Base-by-base conservation (phyloP, 768 basidiomycete species). In the Podaxis rugospora region DNA sequence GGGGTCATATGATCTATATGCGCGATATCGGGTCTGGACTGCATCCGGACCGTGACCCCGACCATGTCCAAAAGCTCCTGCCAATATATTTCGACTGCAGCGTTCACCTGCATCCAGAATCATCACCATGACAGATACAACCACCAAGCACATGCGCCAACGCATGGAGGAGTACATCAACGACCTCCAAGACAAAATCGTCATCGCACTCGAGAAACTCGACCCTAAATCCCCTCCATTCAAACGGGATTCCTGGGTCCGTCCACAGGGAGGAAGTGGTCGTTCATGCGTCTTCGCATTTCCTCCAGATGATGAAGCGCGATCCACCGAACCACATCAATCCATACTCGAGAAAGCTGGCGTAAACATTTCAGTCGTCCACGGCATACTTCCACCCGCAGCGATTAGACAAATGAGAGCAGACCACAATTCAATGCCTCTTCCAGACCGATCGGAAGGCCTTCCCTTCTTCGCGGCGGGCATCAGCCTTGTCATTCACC, bases 401-500 rank as follows among this genome's bases (percentile, higher is more conserved):
- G 97, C 94, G 4, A 89, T 98, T 71, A 86, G 86, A 69, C 91
- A 96, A 77, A 99, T 99, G 97, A 83, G 92, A 55, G 90, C 93
- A 37, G 92, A 98, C 74, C 97, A 98, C 70, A 77, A 81, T 46
- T 83, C 85, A 25, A 81, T 93, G 66, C 87, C 89, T 1, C 83
- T 86, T 63, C 82, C 86, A 27, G 82, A 87, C 61, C 75, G 78
- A 53, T 76, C 81, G 16, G 77, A 78, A 5, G 84, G 86, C 40
- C 79, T 97, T 13, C 96, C 95, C 0, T 99, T 94, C 80, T 95
- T 95, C 68, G 95, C 92, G 13, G 91, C 90, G 0, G 96, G 97
- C 0, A 79, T 98, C 68, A 93, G 90, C 66, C 83, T 98, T 68
- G 93, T 99, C 67, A 81, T 98, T 16, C 96, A 99, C 72, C 96